phyloP scores from a whole-genome alignment of 106 monocot species.

The Amphibolis antarctica region DNA sequence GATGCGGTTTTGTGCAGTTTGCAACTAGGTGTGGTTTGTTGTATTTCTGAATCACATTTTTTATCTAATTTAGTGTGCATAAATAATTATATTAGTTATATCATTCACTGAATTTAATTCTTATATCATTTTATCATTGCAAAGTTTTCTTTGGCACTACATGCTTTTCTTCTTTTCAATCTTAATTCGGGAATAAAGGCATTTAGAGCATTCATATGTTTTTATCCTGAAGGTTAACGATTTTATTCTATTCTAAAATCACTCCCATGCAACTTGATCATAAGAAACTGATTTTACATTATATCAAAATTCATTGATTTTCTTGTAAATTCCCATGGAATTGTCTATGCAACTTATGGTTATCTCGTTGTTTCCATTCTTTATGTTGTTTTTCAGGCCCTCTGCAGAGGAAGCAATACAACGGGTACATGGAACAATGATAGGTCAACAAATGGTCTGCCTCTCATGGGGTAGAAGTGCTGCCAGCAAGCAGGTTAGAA shows the following conservation, averaged over 20 bases:
- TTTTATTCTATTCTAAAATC: neutral
- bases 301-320: no score
- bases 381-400: constrained; percentile 25
- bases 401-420: constrained; percentile 90
- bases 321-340: no score
- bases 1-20: constrained; percentile 95
- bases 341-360: neutral
- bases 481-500: constrained; percentile 57
- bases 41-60: neutral
- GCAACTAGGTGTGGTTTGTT: constrained; percentile 35
- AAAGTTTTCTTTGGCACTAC: neutral
- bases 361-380: neutral
- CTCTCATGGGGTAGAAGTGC: constrained; percentile 94
- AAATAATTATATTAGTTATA: neutral
- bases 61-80: neutral
- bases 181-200: neutral
- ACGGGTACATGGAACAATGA: constrained; percentile 70
- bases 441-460: constrained; percentile 82
- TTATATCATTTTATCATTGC: neutral
- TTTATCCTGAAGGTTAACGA: neutral
- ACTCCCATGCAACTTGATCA: neutral
- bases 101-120: neutral
- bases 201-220: neutral
- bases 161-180: neutral
- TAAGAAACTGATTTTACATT: neutral